Evolutionary conservation across 2,329 filamentous ascomycete genomes (phyloP).

Genomic region (Sarocladium kiliense): DNA sequence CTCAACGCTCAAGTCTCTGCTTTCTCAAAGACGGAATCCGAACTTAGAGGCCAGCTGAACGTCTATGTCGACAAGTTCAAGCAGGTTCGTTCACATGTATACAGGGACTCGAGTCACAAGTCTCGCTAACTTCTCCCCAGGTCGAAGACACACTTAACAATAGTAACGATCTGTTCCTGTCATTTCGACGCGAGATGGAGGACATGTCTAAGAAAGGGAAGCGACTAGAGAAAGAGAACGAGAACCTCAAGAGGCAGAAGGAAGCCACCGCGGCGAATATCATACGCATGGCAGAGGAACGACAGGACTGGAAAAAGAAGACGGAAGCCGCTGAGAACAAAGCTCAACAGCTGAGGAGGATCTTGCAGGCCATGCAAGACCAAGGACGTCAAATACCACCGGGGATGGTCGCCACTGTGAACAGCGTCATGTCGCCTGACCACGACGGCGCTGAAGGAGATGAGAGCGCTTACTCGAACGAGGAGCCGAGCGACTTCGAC

Average conservation of each 20-base stretch:
- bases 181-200: constrained; percentile 98
- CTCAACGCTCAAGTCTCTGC: constrained; percentile 89
- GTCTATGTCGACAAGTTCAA: constrained; percentile 99
- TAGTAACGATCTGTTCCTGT: constrained; percentile 94
- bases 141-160: constrained; percentile 98
- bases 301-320: constrained; percentile 76
- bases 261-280: constrained; percentile 93
- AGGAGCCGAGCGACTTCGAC: constrained; percentile 60
- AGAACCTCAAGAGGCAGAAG: constrained; percentile 84
- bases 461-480: constrained; percentile 28
- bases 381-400: constrained; percentile 76
- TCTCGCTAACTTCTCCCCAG: no score
- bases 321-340: constrained; percentile 53
- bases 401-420: constrained; percentile 55
- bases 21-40: constrained; percentile 92
- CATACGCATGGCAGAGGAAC: constrained; percentile 93
- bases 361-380: constrained; percentile 94
- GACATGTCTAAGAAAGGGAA: constrained; percentile 99
- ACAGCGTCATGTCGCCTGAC: constrained; percentile 52
- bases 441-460: constrained; percentile 29
- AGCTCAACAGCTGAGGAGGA: constrained; percentile 85
- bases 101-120: no score
- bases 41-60: constrained; percentile 90
- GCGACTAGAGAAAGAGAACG: constrained; percentile 92
- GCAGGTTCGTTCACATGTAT: constrained; percentile 70